phyloP scores from a whole-genome alignment of 306 rosid species.

The Fagus crenata region DNA sequence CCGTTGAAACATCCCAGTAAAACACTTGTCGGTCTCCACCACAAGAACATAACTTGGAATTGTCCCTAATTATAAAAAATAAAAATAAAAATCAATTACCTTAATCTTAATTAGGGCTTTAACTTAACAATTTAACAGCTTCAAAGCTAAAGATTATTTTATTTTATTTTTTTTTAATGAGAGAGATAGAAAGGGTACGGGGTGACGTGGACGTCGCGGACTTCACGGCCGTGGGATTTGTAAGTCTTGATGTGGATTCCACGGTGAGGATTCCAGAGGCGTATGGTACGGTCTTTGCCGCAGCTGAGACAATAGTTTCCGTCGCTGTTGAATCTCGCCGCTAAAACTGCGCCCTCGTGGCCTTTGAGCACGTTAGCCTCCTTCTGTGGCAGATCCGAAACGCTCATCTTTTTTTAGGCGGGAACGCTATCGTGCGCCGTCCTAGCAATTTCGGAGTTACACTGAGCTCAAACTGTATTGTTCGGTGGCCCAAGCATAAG shows the following conservation, averaged over 20 bases:
- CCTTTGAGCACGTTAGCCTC: conserved; percentile 66
- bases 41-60: conserved; percentile 75
- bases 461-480: no score
- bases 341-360: conserved; percentile 81
- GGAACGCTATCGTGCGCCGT: no score
- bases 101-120: no score
- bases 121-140: no score
- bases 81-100: no score
- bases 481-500: no score
- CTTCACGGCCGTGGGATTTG: conserved; percentile 90
- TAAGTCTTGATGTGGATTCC: conserved; percentile 91
- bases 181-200: conserved; percentile 32
- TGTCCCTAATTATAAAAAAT: conserved; percentile 47
- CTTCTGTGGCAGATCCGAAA: conserved; percentile 54
- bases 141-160: no score
- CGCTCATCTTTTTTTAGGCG: conserved; percentile 39
- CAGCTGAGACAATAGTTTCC: conserved; percentile 77
- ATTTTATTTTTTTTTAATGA: not conserved
- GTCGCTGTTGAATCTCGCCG: conserved; percentile 74
- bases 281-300: conserved; percentile 91
- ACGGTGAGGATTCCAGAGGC: conserved; percentile 97
- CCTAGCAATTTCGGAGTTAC: no score
- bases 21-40: conserved; percentile 88
- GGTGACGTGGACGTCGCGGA: conserved; percentile 83
- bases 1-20: conserved; percentile 88